Evolutionary conservation across 2,329 filamentous ascomycete genomes (phyloP).

Genomic region (Calonectria fujianensis): DNA sequence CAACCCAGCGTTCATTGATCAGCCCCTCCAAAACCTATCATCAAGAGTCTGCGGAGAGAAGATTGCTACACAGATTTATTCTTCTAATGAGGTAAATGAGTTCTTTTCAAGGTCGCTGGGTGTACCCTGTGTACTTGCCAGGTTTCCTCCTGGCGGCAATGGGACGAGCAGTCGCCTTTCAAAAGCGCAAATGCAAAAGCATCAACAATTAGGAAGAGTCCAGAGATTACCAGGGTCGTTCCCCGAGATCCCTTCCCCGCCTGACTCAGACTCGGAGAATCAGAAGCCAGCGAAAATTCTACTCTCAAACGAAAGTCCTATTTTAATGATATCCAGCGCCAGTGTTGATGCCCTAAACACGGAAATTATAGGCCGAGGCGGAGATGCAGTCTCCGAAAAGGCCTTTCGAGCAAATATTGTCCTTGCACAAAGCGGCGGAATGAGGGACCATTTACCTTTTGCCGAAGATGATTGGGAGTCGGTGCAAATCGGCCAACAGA

Average conservation of each 20-base stretch:
- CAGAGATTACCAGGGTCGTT: constrained; percentile 72
- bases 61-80: constrained; percentile 83
- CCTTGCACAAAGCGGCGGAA: constrained; percentile 67
- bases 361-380: constrained; percentile 77
- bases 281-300: constrained; percentile 74
- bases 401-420: constrained; percentile 95
- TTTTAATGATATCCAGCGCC: constrained; percentile 86
- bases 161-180: constrained; percentile 79
- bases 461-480: constrained; percentile 86
- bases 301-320: constrained; percentile 94
- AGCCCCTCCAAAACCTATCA: constrained; percentile 63
- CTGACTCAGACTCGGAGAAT: constrained; percentile 74
- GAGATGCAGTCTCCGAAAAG: constrained; percentile 80
- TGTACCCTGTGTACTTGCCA: constrained; percentile 87
- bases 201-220: constrained; percentile 63
- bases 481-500: constrained; percentile 78
- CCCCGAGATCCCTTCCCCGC: constrained; percentile 72
- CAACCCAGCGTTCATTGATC: constrained; percentile 75
- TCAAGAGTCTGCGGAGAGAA: constrained; percentile 90
- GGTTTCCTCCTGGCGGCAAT: constrained; percentile 83
- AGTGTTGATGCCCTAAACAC: constrained; percentile 88
- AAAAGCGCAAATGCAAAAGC: constrained; percentile 80
- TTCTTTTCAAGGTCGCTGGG: constrained; percentile 88
- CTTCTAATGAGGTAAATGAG: constrained; percentile 76
- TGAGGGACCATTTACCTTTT: constrained; percentile 75